A percentile compares a stretch with the other conserved stretches of the same genome.
These are phyloP conservation scores for Lenzites betulinus DNA, from an alignment of 768 basidiomycete genomes.

Conservation along the genomic window DNA sequence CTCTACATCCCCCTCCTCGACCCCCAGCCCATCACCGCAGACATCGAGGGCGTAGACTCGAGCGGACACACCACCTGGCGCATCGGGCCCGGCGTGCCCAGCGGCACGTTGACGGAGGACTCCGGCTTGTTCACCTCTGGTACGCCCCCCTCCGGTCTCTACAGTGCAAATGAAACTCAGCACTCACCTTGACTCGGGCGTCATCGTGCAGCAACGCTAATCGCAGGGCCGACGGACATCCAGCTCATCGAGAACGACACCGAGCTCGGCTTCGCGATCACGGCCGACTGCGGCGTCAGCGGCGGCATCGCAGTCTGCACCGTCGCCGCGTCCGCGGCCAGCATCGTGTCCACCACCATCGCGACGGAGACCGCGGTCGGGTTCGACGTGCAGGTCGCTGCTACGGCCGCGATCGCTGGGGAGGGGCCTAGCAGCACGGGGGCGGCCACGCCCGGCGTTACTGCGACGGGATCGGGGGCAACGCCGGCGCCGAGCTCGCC, in stretches of 20 bases:
- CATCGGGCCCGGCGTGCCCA: not conserved
- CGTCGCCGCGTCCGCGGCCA: not conserved
- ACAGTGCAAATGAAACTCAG: not conserved
- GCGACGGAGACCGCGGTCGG: not conserved
- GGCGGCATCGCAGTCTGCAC: constrained; percentile 8
- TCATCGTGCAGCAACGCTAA: constrained; percentile 1
- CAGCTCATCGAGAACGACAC: constrained; percentile 8
- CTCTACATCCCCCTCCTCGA: not conserved
- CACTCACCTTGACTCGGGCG: not conserved
- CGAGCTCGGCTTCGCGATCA: not conserved
- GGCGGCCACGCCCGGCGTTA: not conserved
- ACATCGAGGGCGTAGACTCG: not conserved
- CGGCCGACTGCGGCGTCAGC: constrained; percentile 3
- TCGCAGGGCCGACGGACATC: constrained; percentile 5
- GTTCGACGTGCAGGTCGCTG: constrained; percentile 9
- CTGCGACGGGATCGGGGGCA: not conserved
- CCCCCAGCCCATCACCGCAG: not conserved
- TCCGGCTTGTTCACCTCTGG: not conserved
- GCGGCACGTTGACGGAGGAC: not conserved
- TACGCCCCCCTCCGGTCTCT: not conserved
- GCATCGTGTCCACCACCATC: not conserved
- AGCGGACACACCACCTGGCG: constrained; percentile 1
- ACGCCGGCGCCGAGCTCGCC: not conserved
- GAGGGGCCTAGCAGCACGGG: not conserved
- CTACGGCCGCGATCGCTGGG: not conserved